phyloP scores from a whole-genome alignment of 192 early-diverging fungal species.

The Backusella australiensis region DNA sequence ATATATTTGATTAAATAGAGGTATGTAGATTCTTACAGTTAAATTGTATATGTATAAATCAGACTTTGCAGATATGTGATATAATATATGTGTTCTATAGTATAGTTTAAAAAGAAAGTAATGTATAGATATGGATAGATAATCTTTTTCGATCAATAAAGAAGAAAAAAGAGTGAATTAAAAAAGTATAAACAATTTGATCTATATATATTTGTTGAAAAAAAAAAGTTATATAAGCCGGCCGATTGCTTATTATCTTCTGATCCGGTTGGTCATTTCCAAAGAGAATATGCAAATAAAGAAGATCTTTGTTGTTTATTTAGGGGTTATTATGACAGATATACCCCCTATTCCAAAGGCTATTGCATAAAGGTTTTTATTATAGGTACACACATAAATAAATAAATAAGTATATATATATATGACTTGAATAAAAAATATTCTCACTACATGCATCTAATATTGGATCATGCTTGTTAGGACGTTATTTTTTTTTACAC shows the following conservation, averaged over 20 bases:
- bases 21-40: not conserved
- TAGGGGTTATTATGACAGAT: slow-evolving; percentile 7
- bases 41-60: not conserved
- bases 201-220: slow-evolving; percentile 1
- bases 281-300: slow-evolving; percentile 6
- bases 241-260: not conserved
- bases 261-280: not conserved
- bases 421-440: not conserved
- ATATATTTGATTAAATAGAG: not conserved
- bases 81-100: not conserved
- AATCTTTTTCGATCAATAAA: not conserved
- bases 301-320: slow-evolving; percentile 16
- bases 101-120: not conserved
- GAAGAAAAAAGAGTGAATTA: not conserved
- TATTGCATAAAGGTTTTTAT: slow-evolving; percentile 4
- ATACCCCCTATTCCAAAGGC: not conserved
- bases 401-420: not conserved
- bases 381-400: not conserved
- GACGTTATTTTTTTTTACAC: not conserved
- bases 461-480: not conserved
- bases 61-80: not conserved
- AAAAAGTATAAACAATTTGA: not conserved
- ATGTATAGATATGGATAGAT: not conserved
- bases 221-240: not conserved
- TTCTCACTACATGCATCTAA: not conserved